Conservation (phyloP, 1,284 basidiomycete species). For the Ganoderma lingzhi region DNA sequence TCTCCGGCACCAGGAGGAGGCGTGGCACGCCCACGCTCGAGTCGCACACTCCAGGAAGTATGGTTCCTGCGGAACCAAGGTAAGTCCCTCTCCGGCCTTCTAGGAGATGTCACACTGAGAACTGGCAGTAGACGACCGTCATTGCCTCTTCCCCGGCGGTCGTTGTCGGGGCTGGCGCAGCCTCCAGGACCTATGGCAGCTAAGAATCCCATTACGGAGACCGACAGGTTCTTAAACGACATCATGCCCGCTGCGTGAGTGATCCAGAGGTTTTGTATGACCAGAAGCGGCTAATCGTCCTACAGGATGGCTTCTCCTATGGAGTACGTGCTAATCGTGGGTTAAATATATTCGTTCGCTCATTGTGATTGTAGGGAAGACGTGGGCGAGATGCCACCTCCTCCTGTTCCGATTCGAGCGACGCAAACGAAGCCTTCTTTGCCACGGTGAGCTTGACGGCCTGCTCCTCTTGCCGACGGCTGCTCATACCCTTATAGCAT, state of each 20-base stretch:
- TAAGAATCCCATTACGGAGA: conserved; percentile 32
- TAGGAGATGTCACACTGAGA: too few relatives aligned
- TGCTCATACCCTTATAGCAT: conserved; percentile 14
- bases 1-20: conserved; percentile 13
- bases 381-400: conserved; percentile 16
- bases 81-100: neutral
- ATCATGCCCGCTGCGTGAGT: conserved; percentile 54
- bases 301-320: conserved; percentile 47
- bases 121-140: conserved; percentile 10
- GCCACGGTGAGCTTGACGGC: conserved; percentile 20
- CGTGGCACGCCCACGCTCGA: conserved; percentile 8
- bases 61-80: conserved; percentile 13
- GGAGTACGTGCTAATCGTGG: conserved; percentile 24
- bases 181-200: neutral
- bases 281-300: neutral
- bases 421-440: conserved; percentile 13
- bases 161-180: conserved; percentile 7
- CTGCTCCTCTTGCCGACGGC: neutral
- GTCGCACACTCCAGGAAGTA: conserved; percentile 28
- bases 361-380: conserved; percentile 20
- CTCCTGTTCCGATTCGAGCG: conserved; percentile 9
- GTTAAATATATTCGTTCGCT: neutral
- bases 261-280: neutral
- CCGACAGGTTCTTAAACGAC: conserved; percentile 45
- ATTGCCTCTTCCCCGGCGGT: conserved; percentile 28